These are phyloP conservation scores for Dictyostelium citrinum DNA, from an alignment of 78 protist species.

Conservation along the genomic window DNA sequence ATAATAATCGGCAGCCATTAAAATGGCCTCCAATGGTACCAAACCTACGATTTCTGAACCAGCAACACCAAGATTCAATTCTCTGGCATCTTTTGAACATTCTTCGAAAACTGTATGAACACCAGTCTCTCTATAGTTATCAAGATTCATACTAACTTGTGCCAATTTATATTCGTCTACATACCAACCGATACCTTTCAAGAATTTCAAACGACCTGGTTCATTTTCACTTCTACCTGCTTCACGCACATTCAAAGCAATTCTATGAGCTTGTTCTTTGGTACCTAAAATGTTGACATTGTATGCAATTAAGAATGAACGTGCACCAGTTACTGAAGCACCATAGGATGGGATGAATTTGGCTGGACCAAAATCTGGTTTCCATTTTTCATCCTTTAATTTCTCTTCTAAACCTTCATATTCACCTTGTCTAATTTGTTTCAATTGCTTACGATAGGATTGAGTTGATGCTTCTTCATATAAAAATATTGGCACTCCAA, in stretches of 20 bases:
- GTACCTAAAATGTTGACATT: slow-evolving; percentile 79
- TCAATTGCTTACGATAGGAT: slow-evolving; percentile 59
- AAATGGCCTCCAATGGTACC: slow-evolving; percentile 73
- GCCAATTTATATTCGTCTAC: slow-evolving; percentile 83
- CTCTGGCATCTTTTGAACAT: slow-evolving; percentile 72
- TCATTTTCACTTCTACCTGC: slow-evolving; percentile 63
- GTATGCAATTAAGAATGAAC: slow-evolving; percentile 75
- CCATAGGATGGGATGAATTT: slow-evolving; percentile 68
- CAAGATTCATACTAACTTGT: slow-evolving; percentile 79
- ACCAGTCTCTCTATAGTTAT: slow-evolving; percentile 50
- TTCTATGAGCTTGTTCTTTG: slow-evolving; percentile 83
- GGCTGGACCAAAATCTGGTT: slow-evolving; percentile 78
- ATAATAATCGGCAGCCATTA: slow-evolving; percentile 78
- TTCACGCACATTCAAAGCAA: slow-evolving; percentile 81
- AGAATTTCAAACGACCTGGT: slow-evolving; percentile 51
- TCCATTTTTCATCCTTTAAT: slow-evolving; percentile 54
- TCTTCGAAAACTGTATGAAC: slow-evolving; percentile 67
- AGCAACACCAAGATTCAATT: slow-evolving; percentile 61
- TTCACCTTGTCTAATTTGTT: slow-evolving; percentile 75
- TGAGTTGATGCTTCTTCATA: slow-evolving; percentile 77
- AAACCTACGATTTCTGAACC: slow-evolving; percentile 84
- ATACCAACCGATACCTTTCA: slow-evolving; percentile 82
- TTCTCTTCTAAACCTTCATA: slow-evolving; percentile 63
- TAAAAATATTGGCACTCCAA: slow-evolving; percentile 62
- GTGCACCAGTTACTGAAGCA: slow-evolving; percentile 75